phyloP scores from a whole-genome alignment of 257 asterid genomes.

The Nyctanthes arbortristis region DNA sequence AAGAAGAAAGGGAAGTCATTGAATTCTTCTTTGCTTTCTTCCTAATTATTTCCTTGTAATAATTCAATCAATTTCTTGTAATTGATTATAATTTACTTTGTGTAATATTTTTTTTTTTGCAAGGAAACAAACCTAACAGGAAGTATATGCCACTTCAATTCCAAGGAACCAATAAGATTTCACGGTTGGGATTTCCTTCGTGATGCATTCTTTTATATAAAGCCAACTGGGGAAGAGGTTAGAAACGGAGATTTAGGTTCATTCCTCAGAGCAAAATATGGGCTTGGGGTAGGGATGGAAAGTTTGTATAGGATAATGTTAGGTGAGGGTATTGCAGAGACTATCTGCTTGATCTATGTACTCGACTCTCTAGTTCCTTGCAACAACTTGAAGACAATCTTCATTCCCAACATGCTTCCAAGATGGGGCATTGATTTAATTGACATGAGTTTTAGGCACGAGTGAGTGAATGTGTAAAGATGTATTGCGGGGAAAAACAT shows the following conservation, averaged over 20 bases:
- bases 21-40: too few species aligned
- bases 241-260: constrained; percentile 26
- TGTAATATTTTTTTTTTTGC: too few species aligned
- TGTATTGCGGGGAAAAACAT: too few species aligned
- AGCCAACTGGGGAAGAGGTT: background rate
- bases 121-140: too few species aligned
- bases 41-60: too few species aligned
- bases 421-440: too few species aligned
- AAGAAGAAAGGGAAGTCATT: too few species aligned
- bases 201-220: constrained; percentile 24
- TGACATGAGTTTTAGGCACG: too few species aligned
- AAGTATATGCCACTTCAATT: constrained; percentile 44
- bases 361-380: constrained; percentile 17
- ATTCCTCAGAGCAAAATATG: constrained; percentile 30
- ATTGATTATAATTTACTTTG: too few species aligned
- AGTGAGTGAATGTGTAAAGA: too few species aligned
- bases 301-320: constrained; percentile 24
- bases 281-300: constrained; percentile 31
- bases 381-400: background rate
- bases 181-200: constrained; percentile 56
- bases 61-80: too few species aligned
- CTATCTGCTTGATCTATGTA: background rate
- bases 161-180: constrained; percentile 52
- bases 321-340: constrained; percentile 6
- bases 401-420: too few species aligned